phyloP scores from a whole-genome alignment of 306 rosid species.

The Acacia confusa region DNA sequence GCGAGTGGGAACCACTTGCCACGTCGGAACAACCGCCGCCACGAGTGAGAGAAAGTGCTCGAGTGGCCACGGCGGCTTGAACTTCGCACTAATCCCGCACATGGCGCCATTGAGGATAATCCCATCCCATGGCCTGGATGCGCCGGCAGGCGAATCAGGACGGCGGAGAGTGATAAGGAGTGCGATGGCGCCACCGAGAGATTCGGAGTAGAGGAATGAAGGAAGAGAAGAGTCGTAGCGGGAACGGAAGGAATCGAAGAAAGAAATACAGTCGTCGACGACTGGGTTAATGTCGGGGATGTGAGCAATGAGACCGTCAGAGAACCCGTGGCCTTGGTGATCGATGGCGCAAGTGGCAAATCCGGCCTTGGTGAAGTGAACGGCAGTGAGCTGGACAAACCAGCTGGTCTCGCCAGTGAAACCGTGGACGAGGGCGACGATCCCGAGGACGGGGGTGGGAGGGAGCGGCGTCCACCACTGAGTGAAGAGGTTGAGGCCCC shows the following conservation, averaged over 20 bases:
- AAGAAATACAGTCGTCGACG: slow-evolving; percentile 75
- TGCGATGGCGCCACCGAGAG: slow-evolving; percentile 95
- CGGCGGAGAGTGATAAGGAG: slow-evolving; percentile 70
- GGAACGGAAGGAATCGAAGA: slow-evolving; percentile 67
- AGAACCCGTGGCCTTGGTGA: slow-evolving; percentile 98
- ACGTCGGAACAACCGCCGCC: slow-evolving; percentile 75
- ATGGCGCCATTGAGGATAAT: slow-evolving; percentile 86
- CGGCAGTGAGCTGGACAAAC: slow-evolving; percentile 88
- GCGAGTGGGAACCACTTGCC: slow-evolving; percentile 94
- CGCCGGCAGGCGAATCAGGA: neutral
- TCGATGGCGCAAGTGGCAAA: slow-evolving; percentile 91
- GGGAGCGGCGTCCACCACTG: slow-evolving; percentile 94
- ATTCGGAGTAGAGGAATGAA: slow-evolving; percentile 80
- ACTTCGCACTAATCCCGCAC: slow-evolving; percentile 91
- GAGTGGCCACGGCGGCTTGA: slow-evolving; percentile 98
- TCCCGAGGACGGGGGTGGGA: slow-evolving; percentile 51
- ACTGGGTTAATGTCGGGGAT: slow-evolving; percentile 89
- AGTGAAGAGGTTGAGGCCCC: slow-evolving; percentile 84
- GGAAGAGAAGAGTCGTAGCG: slow-evolving; percentile 61
- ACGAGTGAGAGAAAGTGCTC: slow-evolving; percentile 75
- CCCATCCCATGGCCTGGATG: slow-evolving; percentile 57
- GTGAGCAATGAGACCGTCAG: slow-evolving; percentile 84
- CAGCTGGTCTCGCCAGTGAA: slow-evolving; percentile 96
- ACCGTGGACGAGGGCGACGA: slow-evolving; percentile 81
- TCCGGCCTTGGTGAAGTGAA: slow-evolving; percentile 71